Evolutionary conservation across 148 eudicot genomes (phyloP), one percentile per base, ranked within the genome.

Genomic region (Persicaria maculosa): DNA sequence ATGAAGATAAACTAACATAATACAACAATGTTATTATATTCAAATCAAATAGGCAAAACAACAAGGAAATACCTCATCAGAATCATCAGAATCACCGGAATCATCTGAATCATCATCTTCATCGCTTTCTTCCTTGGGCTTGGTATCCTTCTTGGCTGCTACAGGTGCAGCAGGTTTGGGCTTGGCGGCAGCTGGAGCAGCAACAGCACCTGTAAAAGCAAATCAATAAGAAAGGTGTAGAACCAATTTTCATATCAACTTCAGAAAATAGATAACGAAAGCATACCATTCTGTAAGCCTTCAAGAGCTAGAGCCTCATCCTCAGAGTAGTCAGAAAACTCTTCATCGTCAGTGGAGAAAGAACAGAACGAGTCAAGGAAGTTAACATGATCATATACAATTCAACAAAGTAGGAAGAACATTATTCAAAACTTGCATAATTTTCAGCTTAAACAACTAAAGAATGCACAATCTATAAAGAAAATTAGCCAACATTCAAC

Each of bases 71-170:
- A 44, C 54, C 15, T 71, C 54, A 71, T 45, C 50, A 70, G 53
- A 45, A 0, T 70, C 54, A 47, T 79, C 83, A 70, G 79, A 86
- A n/a, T 77, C 76, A 1, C 73, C 89, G 54, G 80, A 84, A 36
- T 75, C 80, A 8, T 52, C 72, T 2, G 76, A 69, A 50, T 78
- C 84, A 47, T 75, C 84, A 44, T 72, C 74, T 47, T 74, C 85
- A 9, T 80, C 86, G 47, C 75, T 72, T 5, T 68, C 84, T 15
- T 78, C 79, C 64, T 72, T 76, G 7, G 83, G 72, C 76, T 84
- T 77, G 74, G 47, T 36, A 16, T 75, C 84, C 74, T 84, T 82
- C 31, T 74, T 77, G 58, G 72, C 77, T 74, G 53, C 53, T 45
- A 22, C 4, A 71, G 57, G 73, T 31, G 86, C 77, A 64, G 77